A percentile compares a stretch with the other conserved stretches of the same genome.
Evolutionary conservation across 176 grass and related monocot species (phyloP).

Genomic region (Dendrocalamus sinicus): DNA sequence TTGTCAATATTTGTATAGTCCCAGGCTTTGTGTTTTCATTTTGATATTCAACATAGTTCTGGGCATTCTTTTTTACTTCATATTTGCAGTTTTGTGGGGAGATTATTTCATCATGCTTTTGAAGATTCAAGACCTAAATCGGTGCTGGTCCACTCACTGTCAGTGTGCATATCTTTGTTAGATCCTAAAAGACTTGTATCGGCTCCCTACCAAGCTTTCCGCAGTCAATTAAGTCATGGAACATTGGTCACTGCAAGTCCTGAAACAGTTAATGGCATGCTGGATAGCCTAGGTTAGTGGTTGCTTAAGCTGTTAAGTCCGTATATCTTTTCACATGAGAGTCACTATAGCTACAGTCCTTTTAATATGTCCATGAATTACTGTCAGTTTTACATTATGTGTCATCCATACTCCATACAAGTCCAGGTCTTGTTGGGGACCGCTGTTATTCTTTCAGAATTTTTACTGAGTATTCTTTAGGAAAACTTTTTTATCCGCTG

Average conservation of each 20-base stretch:
- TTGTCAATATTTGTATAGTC: constrained; percentile 18
- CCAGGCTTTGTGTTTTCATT: constrained; percentile 1
- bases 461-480: not conserved
- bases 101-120: constrained; percentile 83
- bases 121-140: constrained; percentile 89
- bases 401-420: constrained; percentile 15
- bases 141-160: constrained; percentile 85
- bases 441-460: constrained; percentile 3
- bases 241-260: constrained; percentile 84
- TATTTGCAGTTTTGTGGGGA: constrained; percentile 81
- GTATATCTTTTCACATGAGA: constrained; percentile 10
- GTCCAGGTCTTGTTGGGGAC: constrained; percentile 1
- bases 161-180: constrained; percentile 94
- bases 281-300: constrained; percentile 76
- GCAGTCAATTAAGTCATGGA: constrained; percentile 76
- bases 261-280: constrained; percentile 92
- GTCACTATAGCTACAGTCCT: not conserved
- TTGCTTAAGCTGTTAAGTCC: constrained; percentile 28
- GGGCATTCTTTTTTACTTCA: constrained; percentile 37
- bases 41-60: constrained; percentile 43
- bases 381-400: constrained; percentile 9
- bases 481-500: not conserved
- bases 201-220: constrained; percentile 84
- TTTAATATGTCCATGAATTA: constrained; percentile 1
- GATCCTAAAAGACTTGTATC: constrained; percentile 91